These are phyloP conservation scores for Smithsoniella earleae DNA, from an alignment of 163 green algal species.

Conservation along the genomic window DNA sequence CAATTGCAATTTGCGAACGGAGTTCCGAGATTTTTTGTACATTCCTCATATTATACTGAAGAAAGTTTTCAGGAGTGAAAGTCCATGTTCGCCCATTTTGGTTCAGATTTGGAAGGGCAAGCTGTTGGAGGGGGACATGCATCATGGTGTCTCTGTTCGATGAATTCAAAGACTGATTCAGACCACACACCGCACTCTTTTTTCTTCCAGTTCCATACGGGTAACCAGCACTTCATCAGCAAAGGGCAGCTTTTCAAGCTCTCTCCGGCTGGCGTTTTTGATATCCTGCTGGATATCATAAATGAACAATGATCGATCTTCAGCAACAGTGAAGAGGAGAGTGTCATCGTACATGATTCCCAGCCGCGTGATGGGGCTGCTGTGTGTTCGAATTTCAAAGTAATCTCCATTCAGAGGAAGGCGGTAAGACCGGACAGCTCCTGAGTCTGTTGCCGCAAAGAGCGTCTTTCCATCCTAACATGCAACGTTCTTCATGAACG, in stretches of 20 bases:
- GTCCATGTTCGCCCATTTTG: too few relatives aligned
- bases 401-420: constrained; percentile 68
- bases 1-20: too few relatives aligned
- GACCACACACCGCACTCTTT: constrained; percentile 45
- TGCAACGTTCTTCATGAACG: too few relatives aligned
- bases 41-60: too few relatives aligned
- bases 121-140: too few relatives aligned
- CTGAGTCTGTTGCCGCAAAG: constrained; percentile 65
- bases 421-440: constrained; percentile 70
- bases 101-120: too few relatives aligned
- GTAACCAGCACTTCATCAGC: constrained; percentile 75
- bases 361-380: constrained; percentile 53
- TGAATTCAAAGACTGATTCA: not conserved
- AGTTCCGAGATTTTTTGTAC: too few relatives aligned
- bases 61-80: too few relatives aligned
- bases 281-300: constrained; percentile 55
- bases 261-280: not conserved
- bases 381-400: constrained; percentile 57
- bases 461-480: constrained; percentile 44
- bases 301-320: constrained; percentile 68
- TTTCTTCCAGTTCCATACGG: constrained; percentile 75
- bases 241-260: constrained; percentile 55
- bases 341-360: constrained; percentile 57
- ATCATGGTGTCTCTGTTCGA: not conserved
- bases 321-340: constrained; percentile 57